Evolutionary conservation across 2,329 filamentous ascomycete genomes (phyloP).

Genomic region (Phoma sp.): DNA sequence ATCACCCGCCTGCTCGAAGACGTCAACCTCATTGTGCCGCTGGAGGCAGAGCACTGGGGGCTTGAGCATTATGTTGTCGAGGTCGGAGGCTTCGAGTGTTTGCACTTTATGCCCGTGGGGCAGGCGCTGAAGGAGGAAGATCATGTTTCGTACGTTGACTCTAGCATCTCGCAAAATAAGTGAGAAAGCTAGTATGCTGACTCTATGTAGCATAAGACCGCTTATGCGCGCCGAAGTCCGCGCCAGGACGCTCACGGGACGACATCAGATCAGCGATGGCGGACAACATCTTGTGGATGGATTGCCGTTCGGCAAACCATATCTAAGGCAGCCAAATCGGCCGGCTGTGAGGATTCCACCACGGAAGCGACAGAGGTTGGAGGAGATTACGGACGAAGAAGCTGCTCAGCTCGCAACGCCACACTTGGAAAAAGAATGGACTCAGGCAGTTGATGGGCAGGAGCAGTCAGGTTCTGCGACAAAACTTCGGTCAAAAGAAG

Average conservation of each 20-base stretch:
- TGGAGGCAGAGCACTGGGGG: slow-evolving; percentile 83
- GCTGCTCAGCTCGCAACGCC: slow-evolving; percentile 13
- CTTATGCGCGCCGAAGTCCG: slow-evolving; percentile 77
- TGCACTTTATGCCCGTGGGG: slow-evolving; percentile 80
- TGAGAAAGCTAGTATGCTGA: slow-evolving; percentile 2
- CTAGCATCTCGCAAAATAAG: neutral
- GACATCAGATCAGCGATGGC: slow-evolving; percentile 79
- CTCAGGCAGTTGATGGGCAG: neutral
- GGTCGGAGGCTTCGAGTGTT: slow-evolving; percentile 78
- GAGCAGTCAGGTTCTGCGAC: neutral
- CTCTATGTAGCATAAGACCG: slow-evolving; percentile 70
- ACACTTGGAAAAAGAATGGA: neutral
- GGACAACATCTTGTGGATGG: slow-evolving; percentile 86
- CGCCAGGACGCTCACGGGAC: slow-evolving; percentile 74
- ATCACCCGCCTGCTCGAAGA: slow-evolving; percentile 78
- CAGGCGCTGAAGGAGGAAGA: slow-evolving; percentile 81
- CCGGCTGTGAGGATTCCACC: slow-evolving; percentile 76
- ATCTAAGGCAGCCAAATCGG: slow-evolving; percentile 65
- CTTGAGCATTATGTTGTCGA: slow-evolving; percentile 90
- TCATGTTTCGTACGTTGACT: slow-evolving; percentile 71
- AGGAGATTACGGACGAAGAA: slow-evolving; percentile 19
- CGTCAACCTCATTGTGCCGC: slow-evolving; percentile 79
- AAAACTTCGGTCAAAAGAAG: neutral
- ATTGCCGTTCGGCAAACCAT: slow-evolving; percentile 79
- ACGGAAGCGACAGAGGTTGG: slow-evolving; percentile 65